phyloP scores from a whole-genome alignment of 345 rosid species.

The Anastatica hierochuntica region DNA sequence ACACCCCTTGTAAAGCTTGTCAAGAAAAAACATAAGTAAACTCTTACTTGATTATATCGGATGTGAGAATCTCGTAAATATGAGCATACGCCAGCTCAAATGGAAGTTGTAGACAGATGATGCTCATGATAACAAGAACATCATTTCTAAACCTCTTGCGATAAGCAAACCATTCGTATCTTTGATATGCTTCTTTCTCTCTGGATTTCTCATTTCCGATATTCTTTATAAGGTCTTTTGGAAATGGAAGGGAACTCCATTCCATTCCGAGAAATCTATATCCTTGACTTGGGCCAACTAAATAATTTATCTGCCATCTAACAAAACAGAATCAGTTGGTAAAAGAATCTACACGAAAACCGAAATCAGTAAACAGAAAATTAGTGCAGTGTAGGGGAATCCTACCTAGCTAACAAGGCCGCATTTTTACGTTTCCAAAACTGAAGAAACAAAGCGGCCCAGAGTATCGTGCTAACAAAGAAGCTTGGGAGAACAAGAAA shows the following conservation, averaged over 20 bases:
- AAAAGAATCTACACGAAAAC: background rate
- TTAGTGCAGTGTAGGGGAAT: background rate
- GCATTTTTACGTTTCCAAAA: constrained; percentile 93
- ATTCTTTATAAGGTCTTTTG: constrained; percentile 34
- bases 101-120: constrained; percentile 93
- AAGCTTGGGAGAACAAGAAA: constrained; percentile 60
- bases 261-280: constrained; percentile 47
- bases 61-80: constrained; percentile 55
- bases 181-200: constrained; percentile 72
- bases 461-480: constrained; percentile 55
- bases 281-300: constrained; percentile 52
- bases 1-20: background rate
- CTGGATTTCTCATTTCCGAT: constrained; percentile 36
- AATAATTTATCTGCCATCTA: constrained; percentile 77
- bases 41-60: constrained; percentile 57
- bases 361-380: background rate
- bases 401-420: constrained; percentile 66
- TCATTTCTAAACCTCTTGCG: constrained; percentile 74
- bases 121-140: constrained; percentile 49
- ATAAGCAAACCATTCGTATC: constrained; percentile 79
- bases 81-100: constrained; percentile 95
- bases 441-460: constrained; percentile 90
- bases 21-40: background rate
- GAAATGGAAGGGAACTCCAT: constrained; percentile 45
- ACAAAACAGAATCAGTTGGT: constrained; percentile 5